Conservation (phyloP, 75 land plant species). For the Pinus tabuliformis region DNA sequence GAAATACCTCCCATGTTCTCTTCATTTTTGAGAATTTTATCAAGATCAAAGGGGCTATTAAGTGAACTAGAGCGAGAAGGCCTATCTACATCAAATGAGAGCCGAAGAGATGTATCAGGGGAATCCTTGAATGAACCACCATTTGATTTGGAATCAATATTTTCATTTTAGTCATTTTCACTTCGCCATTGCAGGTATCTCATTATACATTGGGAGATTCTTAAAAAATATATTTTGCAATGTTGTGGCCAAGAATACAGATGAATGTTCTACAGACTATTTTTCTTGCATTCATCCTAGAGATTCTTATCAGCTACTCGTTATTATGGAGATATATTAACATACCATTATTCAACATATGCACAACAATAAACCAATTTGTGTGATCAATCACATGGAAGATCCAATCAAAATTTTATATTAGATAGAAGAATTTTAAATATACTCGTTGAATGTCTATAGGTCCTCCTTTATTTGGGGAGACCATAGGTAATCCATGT, state of each 20-base stretch:
- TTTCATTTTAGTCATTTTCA: background rate
- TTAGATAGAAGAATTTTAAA: background rate
- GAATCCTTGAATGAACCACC: too few relatives aligned
- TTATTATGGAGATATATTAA: slow-evolving; percentile 75
- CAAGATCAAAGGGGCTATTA: too few relatives aligned
- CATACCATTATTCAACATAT: slow-evolving; percentile 75
- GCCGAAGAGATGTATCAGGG: too few relatives aligned
- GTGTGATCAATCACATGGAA: background rate
- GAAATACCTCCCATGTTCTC: too few relatives aligned
- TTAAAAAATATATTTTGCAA: slow-evolving; percentile 63
- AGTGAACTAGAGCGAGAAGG: too few relatives aligned
- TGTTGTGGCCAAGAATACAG: slow-evolving; percentile 75
- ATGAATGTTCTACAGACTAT: slow-evolving; percentile 66
- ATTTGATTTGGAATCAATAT: too few relatives aligned
- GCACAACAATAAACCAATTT: background rate
- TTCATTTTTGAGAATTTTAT: too few relatives aligned
- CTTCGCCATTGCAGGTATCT: slow-evolving; percentile 51
- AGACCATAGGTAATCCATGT: slow-evolving; percentile 93
- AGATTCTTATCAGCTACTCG: slow-evolving; percentile 59
- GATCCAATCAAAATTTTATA: background rate
- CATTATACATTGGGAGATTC: slow-evolving; percentile 33
- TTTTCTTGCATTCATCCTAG: slow-evolving; percentile 58
- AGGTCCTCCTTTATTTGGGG: slow-evolving; percentile 97
- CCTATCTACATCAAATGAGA: too few relatives aligned
- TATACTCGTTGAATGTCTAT: slow-evolving; percentile 85